Evolutionary conservation across 2,329 filamentous ascomycete genomes (phyloP).

Genomic region (Septoria petroselini): DNA sequence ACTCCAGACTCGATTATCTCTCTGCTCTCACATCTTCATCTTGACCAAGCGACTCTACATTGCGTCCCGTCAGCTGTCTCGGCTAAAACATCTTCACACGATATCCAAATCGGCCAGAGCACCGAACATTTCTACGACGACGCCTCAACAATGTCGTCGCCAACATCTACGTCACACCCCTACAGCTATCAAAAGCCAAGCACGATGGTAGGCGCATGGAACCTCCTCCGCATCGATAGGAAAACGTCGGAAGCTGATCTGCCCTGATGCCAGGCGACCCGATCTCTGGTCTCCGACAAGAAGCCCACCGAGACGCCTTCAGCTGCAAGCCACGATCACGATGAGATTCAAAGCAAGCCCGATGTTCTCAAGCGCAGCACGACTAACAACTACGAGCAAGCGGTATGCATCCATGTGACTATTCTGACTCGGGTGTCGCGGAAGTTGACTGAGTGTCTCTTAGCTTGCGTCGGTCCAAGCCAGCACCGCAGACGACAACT

Average conservation of each 20-base stretch:
- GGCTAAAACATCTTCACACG: background rate
- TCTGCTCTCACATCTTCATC: background rate
- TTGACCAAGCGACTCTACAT: background rate
- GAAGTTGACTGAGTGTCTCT: background rate
- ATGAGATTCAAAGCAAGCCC: slow-evolving; percentile 1
- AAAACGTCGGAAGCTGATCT: background rate
- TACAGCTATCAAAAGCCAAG: slow-evolving; percentile 18
- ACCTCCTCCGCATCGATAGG: background rate
- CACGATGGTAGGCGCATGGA: slow-evolving; percentile 13
- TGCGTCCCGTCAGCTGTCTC: background rate
- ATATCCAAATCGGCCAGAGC: slow-evolving; percentile 5
- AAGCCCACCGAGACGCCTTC: slow-evolving; percentile 22
- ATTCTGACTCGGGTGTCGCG: too few relatives aligned
- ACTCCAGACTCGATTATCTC: background rate
- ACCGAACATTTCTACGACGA: slow-evolving; percentile 7
- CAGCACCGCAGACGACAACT: background rate
- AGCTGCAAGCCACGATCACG: slow-evolving; percentile 15
- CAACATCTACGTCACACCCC: slow-evolving; percentile 13
- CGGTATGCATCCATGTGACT: slow-evolving; percentile 19
- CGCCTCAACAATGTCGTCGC: slow-evolving; percentile 10
- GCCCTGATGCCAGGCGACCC: slow-evolving; percentile 15
- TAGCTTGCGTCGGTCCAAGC: slow-evolving; percentile 8
- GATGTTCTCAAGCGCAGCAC: slow-evolving; percentile 21
- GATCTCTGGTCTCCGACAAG: slow-evolving; percentile 20
- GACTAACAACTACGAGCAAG: slow-evolving; percentile 35